phyloP scores from a whole-genome alignment of 306 rosid species.

The Cicer chorassanicum region DNA sequence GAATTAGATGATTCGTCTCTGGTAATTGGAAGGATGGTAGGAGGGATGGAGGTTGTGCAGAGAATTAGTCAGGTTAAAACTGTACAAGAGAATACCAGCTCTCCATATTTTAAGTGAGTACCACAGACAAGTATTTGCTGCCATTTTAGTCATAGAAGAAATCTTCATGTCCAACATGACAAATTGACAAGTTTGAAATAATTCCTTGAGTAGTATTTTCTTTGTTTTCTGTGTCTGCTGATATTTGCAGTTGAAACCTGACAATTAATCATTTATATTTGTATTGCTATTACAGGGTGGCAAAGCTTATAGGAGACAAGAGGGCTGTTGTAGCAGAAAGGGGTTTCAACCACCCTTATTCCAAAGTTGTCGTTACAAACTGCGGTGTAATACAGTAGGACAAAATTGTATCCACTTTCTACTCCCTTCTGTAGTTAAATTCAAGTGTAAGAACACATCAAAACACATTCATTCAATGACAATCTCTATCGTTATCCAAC shows the following conservation, averaged over 20 bases:
- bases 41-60: conserved; percentile 75
- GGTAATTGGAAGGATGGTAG: conserved; percentile 58
- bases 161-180: conserved; percentile 12
- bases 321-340: conserved; percentile 86
- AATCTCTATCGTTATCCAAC: conserved; percentile 21
- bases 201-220: neutral
- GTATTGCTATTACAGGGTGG: conserved; percentile 64
- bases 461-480: conserved; percentile 42
- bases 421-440: conserved; percentile 36
- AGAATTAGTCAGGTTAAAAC: conserved; percentile 77
- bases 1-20: conserved; percentile 65
- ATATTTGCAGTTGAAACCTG: conserved; percentile 1
- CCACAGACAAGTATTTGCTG: neutral
- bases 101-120: conserved; percentile 85
- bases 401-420: conserved; percentile 15
- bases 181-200: conserved; percentile 42
- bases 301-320: conserved; percentile 89
- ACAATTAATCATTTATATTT: conserved; percentile 22
- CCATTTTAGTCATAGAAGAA: conserved; percentile 43
- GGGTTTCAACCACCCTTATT: conserved; percentile 86
- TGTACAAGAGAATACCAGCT: conserved; percentile 74
- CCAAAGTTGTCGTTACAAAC: conserved; percentile 68
- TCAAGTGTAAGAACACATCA: conserved; percentile 19
- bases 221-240: neutral
- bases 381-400: conserved; percentile 61